Percentiles rank a stretch among this genome's conserved stretches.
phyloP scores from a whole-genome alignment of 352 stramenopile genomes.

The Detonula confervacea region DNA sequence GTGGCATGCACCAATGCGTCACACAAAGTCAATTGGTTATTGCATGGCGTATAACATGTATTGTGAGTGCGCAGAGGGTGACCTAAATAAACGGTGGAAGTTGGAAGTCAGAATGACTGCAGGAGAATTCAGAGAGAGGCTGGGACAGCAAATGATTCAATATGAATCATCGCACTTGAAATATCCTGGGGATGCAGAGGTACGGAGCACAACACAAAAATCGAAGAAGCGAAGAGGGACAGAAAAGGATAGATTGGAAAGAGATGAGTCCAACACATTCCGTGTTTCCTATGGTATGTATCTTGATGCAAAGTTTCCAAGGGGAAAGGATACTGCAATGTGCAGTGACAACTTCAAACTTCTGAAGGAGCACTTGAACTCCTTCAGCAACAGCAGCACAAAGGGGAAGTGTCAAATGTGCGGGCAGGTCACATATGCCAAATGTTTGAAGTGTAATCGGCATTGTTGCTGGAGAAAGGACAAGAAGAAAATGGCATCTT shows the following conservation, averaged over 20 bases:
- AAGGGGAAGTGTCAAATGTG: constrained; percentile 6
- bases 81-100: too few species aligned
- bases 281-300: constrained; percentile 9
- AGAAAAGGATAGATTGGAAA: too few species aligned
- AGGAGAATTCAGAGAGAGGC: constrained; percentile 15
- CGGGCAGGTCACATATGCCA: not conserved
- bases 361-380: constrained; percentile 5
- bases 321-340: not conserved
- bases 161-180: constrained; percentile 8
- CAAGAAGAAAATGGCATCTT: too few species aligned
- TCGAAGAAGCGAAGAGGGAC: constrained; percentile 2
- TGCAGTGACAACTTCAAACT: constrained; percentile 4
- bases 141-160: constrained; percentile 12
- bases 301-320: constrained; percentile 18
- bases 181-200: constrained; percentile 26
- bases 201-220: not conserved
- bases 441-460: constrained; percentile 1
- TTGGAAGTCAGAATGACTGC: too few species aligned
- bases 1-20: constrained; percentile 27
- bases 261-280: too few species aligned
- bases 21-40: constrained; percentile 25
- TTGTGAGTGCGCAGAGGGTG: constrained; percentile 5
- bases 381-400: not conserved
- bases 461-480: not conserved
- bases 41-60: constrained; percentile 35